Base-by-base conservation (phyloP, 1,284 basidiomycete genomes). In the Erythrobasidium hasegawianum region DNA sequence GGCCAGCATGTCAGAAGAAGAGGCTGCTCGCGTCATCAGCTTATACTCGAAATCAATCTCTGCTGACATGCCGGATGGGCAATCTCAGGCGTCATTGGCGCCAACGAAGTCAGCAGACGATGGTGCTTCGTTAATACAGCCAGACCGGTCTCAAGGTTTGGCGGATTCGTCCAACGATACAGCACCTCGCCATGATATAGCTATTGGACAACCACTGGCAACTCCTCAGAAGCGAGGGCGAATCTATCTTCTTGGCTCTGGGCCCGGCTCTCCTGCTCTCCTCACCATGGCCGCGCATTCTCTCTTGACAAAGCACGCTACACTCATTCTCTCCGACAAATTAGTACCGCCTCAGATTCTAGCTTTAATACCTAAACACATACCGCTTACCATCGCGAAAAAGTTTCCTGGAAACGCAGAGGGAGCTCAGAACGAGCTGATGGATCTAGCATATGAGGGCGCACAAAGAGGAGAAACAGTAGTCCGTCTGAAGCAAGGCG, bases 321-420 rank as follows among this genome's bases (percentile, higher is more conserved):
- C 94, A 69, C 80, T 97, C 41, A 88, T 97, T 20, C 83, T 97
- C 3, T 90, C 91, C 9, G 95, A 97, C 81, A 98, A 98, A 76
- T 87, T 98, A n/a, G 95, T 97, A 0, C 95, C 95, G 0, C 83
- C 87, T 5, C 86, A 87, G 13, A 89, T 97, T n/a, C 85, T 98
- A 27, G 85, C 83, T 0, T 81, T 97, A n/a, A 90, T 97, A 57
- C 68, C 72, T 0, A 67, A 72, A 4, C 78, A 82, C 3, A 82
- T 81, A 45, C 77, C 77, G 20, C 84, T 87, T 8, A 78, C 81
- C 68, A 96, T 97, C 70, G 95, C 95, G 16, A 87, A 88, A 71
- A 98, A 98, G 77, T 97, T 96, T 80, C 95, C 95, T 0, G 95
- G 95, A 0, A 97, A 97, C 75, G 91, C 93, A 1, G 95, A 97